These are phyloP conservation scores for Dichotomopilus funicola DNA, from an alignment of 2,329 filamentous ascomycete genomes.

Conservation along the genomic window DNA sequence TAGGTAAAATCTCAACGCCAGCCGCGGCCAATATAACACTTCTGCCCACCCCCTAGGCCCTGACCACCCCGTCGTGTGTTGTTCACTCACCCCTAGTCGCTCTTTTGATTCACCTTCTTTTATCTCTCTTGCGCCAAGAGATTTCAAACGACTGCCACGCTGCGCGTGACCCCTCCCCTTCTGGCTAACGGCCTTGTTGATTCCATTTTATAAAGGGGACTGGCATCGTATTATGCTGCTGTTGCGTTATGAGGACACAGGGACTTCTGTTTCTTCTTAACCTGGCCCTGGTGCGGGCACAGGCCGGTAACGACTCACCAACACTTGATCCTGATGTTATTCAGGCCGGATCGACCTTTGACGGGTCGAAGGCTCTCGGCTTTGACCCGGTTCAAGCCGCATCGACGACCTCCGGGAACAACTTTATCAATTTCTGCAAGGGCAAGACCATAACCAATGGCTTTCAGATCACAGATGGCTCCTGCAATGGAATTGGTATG, in stretches of 20 bases:
- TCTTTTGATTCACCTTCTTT: not conserved
- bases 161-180: not conserved
- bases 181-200: not conserved
- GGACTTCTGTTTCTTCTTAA: conserved; percentile 27
- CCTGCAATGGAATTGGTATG: conserved; percentile 57
- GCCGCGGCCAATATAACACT: not conserved
- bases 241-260: conserved; percentile 25
- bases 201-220: too few species aligned
- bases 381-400: conserved; percentile 26
- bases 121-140: too few species aligned
- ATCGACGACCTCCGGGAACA: conserved; percentile 33
- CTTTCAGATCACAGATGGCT: conserved; percentile 49
- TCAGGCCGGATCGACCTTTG: conserved; percentile 31
- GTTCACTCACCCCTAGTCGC: not conserved
- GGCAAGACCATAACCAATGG: conserved; percentile 54
- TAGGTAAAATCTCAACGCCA: not conserved
- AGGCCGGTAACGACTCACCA: conserved; percentile 14
- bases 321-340: conserved; percentile 21
- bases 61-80: not conserved
- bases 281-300: conserved; percentile 23
- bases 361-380: conserved; percentile 29
- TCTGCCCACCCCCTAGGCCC: not conserved
- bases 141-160: not conserved
- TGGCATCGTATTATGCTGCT: not conserved
- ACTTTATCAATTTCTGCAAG: conserved; percentile 58